Conservation (phyloP, 768 basidiomycete genomes). For the Thelephora ganbajun region DNA sequence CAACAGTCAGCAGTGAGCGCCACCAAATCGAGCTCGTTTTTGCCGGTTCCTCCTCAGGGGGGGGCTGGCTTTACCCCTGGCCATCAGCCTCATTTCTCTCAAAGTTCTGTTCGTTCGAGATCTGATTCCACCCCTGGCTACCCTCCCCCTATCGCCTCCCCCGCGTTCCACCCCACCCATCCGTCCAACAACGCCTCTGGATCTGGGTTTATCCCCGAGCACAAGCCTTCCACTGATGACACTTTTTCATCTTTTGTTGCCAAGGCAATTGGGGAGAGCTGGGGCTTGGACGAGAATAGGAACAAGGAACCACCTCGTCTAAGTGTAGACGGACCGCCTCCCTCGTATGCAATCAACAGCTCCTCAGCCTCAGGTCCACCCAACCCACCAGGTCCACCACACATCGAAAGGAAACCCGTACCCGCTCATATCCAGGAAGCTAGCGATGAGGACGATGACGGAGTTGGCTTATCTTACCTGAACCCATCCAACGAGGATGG, state of each 20-base stretch:
- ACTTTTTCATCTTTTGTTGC: constrained; percentile 26
- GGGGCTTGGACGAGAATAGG: neutral
- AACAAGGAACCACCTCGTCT: no score
- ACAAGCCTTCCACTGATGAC: constrained; percentile 9
- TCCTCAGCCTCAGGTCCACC: constrained; percentile 1
- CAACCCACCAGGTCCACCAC: neutral
- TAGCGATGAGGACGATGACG: constrained; percentile 11
- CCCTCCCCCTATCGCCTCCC: constrained; percentile 1
- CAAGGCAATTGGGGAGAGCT: constrained; percentile 18
- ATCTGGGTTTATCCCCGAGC: constrained; percentile 6
- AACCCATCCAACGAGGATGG: constrained; percentile 5
- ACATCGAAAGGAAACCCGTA: constrained; percentile 20
- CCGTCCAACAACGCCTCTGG: constrained; percentile 5
- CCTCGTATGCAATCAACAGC: no score
- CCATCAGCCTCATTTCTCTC: constrained; percentile 7
- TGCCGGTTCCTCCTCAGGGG: neutral
- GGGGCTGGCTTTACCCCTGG: constrained; percentile 11
- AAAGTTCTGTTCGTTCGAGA: constrained; percentile 7
- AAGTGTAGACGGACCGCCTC: no score
- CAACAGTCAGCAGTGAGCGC: no score
- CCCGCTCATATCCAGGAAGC: constrained; percentile 10
- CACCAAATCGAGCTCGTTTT: no score
- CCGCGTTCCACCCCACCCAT: constrained; percentile 3
- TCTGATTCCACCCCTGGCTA: constrained; percentile 5
- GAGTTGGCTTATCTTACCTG: constrained; percentile 17